Base-by-base conservation (phyloP, 129 eudicot species). In the Helichrysum umbraculigerum region DNA sequence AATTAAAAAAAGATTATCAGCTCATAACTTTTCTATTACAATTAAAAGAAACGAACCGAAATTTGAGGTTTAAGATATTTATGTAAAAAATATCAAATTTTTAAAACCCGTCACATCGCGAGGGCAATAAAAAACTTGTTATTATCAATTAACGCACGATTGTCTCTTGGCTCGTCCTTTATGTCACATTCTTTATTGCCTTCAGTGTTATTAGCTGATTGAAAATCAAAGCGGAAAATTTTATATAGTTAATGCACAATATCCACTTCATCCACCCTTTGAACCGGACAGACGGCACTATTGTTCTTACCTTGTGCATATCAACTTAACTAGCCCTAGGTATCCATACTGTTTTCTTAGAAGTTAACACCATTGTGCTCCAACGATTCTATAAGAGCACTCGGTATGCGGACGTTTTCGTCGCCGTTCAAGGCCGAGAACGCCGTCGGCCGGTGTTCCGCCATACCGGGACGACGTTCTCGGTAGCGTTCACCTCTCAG, bases 101-200 rank as follows among this genome's bases (percentile, higher is more conserved):
- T n/a, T n/a, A n/a, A n/a, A n/a, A n/a, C n/a, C n/a, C n/a, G n/a
- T n/a, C n/a, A n/a, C n/a, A n/a, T n/a, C n/a, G n/a, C n/a, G n/a
- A n/a, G n/a, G n/a, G n/a, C n/a, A n/a, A n/a, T n/a, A n/a, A n/a
- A n/a, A n/a, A n/a, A n/a, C n/a, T n/a, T n/a, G n/a, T n/a, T 94
- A 83, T 91, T 87, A 74, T 94, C 98, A 80, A 94, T 84, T 63
- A 94, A 61, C 68, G 86, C 87, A 67, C 98, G 84, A 70, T 94
- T 94, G 82, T 94, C 98, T 66, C 85, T 88, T 39, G 78, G 79
- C 80, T 86, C 91, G 8, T 85, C 89, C 70, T 79, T 83, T 44
- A 50, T 34, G 50, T 79, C 81, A 19, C 68, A 57, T 79, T 57
- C 87, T 72, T 35, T 79, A 62, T 87, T 83, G 76, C 85, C 96